phyloP scores from a whole-genome alignment of 2,329 filamentous ascomycete genomes.

The Alternaria metachromatica region DNA sequence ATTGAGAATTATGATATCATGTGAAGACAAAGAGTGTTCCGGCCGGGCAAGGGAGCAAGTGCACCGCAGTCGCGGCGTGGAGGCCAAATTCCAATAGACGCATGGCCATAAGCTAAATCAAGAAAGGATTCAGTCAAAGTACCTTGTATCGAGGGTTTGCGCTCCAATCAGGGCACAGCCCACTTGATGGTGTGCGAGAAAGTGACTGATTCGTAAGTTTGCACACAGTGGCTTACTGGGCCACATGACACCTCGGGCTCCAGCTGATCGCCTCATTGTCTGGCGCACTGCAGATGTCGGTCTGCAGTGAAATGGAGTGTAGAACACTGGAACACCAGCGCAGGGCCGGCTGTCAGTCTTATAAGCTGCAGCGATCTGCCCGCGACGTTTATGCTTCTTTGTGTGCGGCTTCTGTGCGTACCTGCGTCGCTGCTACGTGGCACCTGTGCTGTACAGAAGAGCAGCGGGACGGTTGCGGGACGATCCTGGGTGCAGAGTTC shows the following conservation, averaged over 20 bases:
- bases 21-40: constrained; percentile 30
- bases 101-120: constrained; percentile 48
- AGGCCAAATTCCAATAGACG: constrained; percentile 42
- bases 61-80: constrained; percentile 36
- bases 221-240: constrained; percentile 46
- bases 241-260: constrained; percentile 45
- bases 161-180: constrained; percentile 39
- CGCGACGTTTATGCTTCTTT: constrained; percentile 33
- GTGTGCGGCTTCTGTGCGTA: constrained; percentile 38
- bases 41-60: constrained; percentile 30
- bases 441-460: constrained; percentile 45
- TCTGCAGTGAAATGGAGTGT: constrained; percentile 27
- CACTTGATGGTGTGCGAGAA: constrained; percentile 46
- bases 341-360: constrained; percentile 28
- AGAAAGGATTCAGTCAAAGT: constrained; percentile 44
- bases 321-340: constrained; percentile 16
- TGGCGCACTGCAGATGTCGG: constrained; percentile 34
- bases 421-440: constrained; percentile 47
- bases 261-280: constrained; percentile 47
- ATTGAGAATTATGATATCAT: constrained; percentile 42
- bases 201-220: constrained; percentile 46
- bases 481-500: constrained; percentile 44
- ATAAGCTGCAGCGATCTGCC: constrained; percentile 26
- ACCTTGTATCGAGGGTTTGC: constrained; percentile 40
- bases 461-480: constrained; percentile 45